These are phyloP conservation scores for Eremothecium coryli DNA, from an alignment of 1,139 yeast genomes.

Conservation along the genomic window DNA sequence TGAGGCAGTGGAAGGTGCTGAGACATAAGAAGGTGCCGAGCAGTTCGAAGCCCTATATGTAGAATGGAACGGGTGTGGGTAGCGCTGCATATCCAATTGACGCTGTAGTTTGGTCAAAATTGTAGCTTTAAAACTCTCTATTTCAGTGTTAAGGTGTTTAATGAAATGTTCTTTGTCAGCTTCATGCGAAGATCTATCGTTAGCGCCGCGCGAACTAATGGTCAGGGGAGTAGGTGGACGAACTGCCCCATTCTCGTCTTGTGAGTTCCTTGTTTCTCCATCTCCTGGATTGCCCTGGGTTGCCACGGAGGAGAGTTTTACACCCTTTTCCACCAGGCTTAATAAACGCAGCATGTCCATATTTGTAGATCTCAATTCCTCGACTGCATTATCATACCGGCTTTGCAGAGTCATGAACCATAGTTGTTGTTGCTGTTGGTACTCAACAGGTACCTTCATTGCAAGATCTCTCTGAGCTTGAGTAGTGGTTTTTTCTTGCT, in stretches of 20 bases:
- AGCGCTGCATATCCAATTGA: conserved; percentile 12
- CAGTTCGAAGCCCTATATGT: background rate
- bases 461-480: conserved; percentile 10
- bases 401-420: conserved; percentile 27
- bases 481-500: too few species aligned
- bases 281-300: background rate
- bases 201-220: conserved; percentile 5
- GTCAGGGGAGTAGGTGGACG: conserved; percentile 1
- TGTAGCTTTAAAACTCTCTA: conserved; percentile 10
- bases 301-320: background rate
- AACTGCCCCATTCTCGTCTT: background rate
- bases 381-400: conserved; percentile 40
- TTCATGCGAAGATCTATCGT: conserved; percentile 6
- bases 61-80: conserved; percentile 9
- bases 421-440: conserved; percentile 1
- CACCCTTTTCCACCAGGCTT: conserved; percentile 38
- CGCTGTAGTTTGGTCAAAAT: conserved; percentile 12
- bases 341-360: conserved; percentile 42
- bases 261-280: background rate
- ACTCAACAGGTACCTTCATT: background rate
- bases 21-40: background rate
- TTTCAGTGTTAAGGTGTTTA: conserved; percentile 11
- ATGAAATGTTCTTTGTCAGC: conserved; percentile 2
- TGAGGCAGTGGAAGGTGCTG: background rate
- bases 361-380: conserved; percentile 41